A percentile compares a stretch with the other conserved stretches of the same genome.
phyloP scores from a whole-genome alignment of 768 basidiomycete genomes.

The Pulveroboletus sp. region DNA sequence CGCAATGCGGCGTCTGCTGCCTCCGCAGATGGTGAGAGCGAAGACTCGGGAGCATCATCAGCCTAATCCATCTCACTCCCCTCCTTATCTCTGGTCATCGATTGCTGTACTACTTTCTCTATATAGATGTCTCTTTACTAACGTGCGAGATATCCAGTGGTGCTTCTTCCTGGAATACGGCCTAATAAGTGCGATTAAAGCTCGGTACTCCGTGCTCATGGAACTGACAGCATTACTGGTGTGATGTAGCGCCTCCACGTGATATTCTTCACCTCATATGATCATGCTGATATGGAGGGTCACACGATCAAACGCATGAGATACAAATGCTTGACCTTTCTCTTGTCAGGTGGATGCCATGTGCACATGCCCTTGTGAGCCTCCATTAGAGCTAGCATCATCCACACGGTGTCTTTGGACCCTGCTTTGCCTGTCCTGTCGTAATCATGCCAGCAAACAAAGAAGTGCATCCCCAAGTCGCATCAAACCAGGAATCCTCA shows the following conservation, averaged over 20 bases:
- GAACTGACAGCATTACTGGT: background rate
- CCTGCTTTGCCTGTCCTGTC: background rate
- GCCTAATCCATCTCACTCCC: conserved; percentile 25
- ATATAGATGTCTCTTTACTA: conserved; percentile 31
- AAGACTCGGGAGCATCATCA: conserved; percentile 38
- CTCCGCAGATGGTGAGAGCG: conserved; percentile 61
- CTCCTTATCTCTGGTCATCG: conserved; percentile 24
- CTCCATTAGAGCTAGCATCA: background rate
- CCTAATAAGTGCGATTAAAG: conserved; percentile 20
- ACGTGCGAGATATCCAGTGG: conserved; percentile 20
- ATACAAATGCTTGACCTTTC: background rate
- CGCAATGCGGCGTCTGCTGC: conserved; percentile 45
- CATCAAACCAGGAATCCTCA: conserved; percentile 5
- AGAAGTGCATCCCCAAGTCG: background rate
- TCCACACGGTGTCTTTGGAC: background rate
- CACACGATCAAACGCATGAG: conserved; percentile 10
- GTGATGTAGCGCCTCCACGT: conserved; percentile 9
- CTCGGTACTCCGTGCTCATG: conserved; percentile 7
- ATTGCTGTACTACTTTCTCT: conserved; percentile 33
- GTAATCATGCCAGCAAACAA: conserved; percentile 10
- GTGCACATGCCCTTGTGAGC: conserved; percentile 12
- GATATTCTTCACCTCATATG: conserved; percentile 4
- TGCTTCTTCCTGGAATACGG: conserved; percentile 12
- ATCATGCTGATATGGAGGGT: conserved; percentile 6
- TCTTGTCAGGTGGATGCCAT: conserved; percentile 14